A percentile compares a stretch with the other conserved stretches of the same genome.
phyloP scores from a whole-genome alignment of 257 asterid genomes.

The Salvia miltiorrhiza region DNA sequence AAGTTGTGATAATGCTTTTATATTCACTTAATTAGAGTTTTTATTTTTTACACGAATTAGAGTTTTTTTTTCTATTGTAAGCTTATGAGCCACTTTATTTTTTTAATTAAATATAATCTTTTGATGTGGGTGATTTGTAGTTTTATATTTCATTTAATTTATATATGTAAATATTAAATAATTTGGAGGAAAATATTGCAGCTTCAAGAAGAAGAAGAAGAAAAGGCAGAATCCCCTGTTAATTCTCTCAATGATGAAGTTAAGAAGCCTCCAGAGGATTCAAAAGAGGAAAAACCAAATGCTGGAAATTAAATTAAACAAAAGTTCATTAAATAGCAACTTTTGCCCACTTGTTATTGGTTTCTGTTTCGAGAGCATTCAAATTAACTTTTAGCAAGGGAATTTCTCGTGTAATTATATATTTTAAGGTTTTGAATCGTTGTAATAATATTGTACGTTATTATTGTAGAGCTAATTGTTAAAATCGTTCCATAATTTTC shows the following conservation, averaged over 20 bases:
- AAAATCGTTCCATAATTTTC: too few species aligned
- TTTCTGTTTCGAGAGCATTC: not conserved
- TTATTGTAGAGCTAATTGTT: too few species aligned
- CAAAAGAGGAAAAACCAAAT: conserved; percentile 11
- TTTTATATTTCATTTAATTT: too few species aligned
- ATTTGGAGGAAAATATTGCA: conserved; percentile 12
- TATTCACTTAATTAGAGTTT: too few species aligned
- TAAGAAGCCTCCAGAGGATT: conserved; percentile 16
- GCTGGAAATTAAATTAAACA: not conserved
- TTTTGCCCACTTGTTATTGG: too few species aligned
- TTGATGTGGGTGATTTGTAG: too few species aligned
- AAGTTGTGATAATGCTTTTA: too few species aligned
- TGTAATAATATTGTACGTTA: not conserved
- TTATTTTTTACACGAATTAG: too few species aligned
- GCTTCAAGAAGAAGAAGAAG: conserved; percentile 45
- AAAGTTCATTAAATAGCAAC: not conserved
- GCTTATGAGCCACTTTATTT: too few species aligned
- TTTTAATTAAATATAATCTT: too few species aligned
- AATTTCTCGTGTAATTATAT: not conserved
- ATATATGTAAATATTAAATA: not conserved
- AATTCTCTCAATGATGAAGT: conserved; percentile 21
- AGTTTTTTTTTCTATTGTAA: too few species aligned
- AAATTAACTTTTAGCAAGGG: not conserved
- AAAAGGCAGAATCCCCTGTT: conserved; percentile 23
- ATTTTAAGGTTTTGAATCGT: not conserved